Conservation (phyloP, 768 basidiomycete species). For the Sporobolomyces phaffii region DNA sequence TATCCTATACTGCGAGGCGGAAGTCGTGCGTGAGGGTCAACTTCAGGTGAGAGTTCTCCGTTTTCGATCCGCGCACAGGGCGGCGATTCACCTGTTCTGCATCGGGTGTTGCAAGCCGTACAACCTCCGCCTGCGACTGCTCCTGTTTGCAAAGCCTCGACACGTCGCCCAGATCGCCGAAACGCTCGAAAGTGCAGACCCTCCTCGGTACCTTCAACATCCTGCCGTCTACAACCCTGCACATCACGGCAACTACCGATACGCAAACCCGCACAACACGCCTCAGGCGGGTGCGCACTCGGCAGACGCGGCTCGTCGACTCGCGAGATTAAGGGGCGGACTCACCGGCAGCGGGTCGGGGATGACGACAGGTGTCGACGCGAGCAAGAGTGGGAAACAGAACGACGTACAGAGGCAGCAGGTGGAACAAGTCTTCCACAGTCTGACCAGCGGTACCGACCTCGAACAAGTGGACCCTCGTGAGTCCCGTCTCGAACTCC, state of each 20-base stretch:
- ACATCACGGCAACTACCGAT: constrained; percentile 60
- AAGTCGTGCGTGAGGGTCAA: constrained; percentile 22
- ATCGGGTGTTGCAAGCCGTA: constrained; percentile 61
- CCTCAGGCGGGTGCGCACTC: constrained; percentile 44
- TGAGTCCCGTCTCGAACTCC: constrained; percentile 49
- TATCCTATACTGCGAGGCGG: constrained; percentile 49
- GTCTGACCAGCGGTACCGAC: constrained; percentile 77
- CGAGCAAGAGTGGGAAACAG: constrained; percentile 48
- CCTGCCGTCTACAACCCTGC: constrained; percentile 63
- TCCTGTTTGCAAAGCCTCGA: constrained; percentile 89
- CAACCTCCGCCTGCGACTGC: constrained; percentile 73
- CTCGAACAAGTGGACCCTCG: constrained; percentile 76
- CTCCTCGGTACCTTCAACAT: constrained; percentile 69
- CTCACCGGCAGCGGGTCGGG: constrained; percentile 44
- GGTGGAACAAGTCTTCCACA: constrained; percentile 89
- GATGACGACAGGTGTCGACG: constrained; percentile 54
- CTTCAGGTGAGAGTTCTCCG: constrained; percentile 22
- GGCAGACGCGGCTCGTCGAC: constrained; percentile 35
- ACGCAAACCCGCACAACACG: constrained; percentile 75
- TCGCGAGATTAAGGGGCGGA: constrained; percentile 46
- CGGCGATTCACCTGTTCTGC: too few species aligned
- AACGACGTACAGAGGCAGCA: constrained; percentile 50
- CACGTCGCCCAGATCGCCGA: constrained; percentile 77
- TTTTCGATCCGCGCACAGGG: too few species aligned
- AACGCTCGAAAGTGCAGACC: constrained; percentile 59